phyloP scores from a whole-genome alignment of 1,284 basidiomycete genomes.

The Peniophora sp. region DNA sequence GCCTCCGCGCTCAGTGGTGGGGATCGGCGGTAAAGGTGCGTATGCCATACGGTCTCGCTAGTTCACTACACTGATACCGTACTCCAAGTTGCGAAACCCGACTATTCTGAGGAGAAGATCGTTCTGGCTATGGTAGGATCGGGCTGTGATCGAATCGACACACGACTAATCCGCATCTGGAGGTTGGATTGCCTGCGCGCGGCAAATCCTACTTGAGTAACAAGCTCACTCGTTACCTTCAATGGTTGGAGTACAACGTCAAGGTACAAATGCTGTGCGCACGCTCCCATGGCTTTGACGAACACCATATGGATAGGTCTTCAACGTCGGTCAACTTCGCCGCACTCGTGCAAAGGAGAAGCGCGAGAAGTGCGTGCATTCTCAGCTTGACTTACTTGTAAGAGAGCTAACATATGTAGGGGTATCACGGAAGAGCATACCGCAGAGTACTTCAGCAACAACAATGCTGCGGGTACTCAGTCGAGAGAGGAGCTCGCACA shows the following conservation, averaged over 20 bases:
- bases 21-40: slow-evolving; percentile 71
- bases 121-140: slow-evolving; percentile 88
- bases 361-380: slow-evolving; percentile 53
- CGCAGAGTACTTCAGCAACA: slow-evolving; percentile 86
- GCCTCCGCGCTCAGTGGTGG: slow-evolving; percentile 71
- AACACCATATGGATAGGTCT: slow-evolving; percentile 53
- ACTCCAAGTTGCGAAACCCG: slow-evolving; percentile 80
- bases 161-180: slow-evolving; percentile 1
- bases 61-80: neutral
- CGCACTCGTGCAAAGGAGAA: slow-evolving; percentile 80
- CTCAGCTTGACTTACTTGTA: neutral
- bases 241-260: slow-evolving; percentile 99
- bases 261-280: slow-evolving; percentile 42
- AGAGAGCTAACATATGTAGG: slow-evolving; percentile 32
- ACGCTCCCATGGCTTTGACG: neutral
- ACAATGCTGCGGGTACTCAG: slow-evolving; percentile 74
- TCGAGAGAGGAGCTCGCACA: slow-evolving; percentile 81
- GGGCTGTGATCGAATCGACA: slow-evolving; percentile 17
- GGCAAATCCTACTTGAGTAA: slow-evolving; percentile 84
- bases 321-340: slow-evolving; percentile 96
- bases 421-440: slow-evolving; percentile 88
- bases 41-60: neutral
- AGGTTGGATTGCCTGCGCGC: slow-evolving; percentile 77
- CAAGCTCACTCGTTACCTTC: slow-evolving; percentile 74
- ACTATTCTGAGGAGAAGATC: slow-evolving; percentile 98